phyloP scores from a whole-genome alignment of 2,329 filamentous ascomycete species.

The Neonectria coccinea region DNA sequence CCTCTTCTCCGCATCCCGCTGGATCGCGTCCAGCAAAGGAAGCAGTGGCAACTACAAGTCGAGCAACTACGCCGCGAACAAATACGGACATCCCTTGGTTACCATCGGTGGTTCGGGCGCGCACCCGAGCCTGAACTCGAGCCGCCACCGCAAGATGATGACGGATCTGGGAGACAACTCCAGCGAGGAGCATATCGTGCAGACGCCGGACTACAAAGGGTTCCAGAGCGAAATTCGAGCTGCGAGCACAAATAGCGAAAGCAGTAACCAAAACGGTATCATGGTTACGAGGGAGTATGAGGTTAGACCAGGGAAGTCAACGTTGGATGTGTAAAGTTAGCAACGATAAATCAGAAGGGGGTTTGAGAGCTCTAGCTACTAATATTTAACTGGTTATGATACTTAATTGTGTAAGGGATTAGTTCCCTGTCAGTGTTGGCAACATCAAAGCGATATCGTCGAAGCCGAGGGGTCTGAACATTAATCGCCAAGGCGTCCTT shows the following conservation, averaged over 20 bases:
- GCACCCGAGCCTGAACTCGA: slow-evolving; percentile 21
- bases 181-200: slow-evolving; percentile 50
- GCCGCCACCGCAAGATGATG: slow-evolving; percentile 39
- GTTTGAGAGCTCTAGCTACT: too few relatives aligned
- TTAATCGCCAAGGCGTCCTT: too few relatives aligned
- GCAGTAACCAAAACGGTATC: slow-evolving; percentile 36
- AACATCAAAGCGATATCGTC: too few relatives aligned
- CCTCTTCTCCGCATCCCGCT: slow-evolving; percentile 50
- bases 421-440: too few relatives aligned
- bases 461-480: too few relatives aligned
- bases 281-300: slow-evolving; percentile 44
- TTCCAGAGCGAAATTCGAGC: slow-evolving; percentile 40
- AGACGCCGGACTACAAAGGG: slow-evolving; percentile 32
- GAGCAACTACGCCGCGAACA: slow-evolving; percentile 41
- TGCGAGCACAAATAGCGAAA: slow-evolving; percentile 39
- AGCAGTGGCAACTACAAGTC: slow-evolving; percentile 45
- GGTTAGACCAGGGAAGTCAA: slow-evolving; percentile 40
- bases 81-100: slow-evolving; percentile 40
- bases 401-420: too few relatives aligned
- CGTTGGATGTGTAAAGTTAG: slow-evolving; percentile 37
- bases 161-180: slow-evolving; percentile 46
- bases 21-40: slow-evolving; percentile 50
- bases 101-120: slow-evolving; percentile 43
- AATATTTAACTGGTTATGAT: too few relatives aligned
- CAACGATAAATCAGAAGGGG: too few relatives aligned